Evolutionary conservation across 805 yeast genomes (phyloP), one percentile per base, ranked within the genome.

Genomic region (Nakazawaea ernobii): DNA sequence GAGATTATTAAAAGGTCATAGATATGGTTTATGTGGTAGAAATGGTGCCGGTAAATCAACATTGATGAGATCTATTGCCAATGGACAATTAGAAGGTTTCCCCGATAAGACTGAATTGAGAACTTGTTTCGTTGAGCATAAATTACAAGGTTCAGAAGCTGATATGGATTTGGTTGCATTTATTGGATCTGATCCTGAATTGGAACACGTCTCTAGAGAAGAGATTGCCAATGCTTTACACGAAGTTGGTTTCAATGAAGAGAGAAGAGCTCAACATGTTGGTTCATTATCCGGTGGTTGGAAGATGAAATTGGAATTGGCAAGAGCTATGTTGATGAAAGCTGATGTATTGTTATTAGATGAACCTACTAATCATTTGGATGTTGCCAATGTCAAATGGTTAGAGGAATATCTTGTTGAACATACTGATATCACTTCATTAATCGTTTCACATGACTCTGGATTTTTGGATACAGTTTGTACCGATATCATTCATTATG

Each of bases 41-140:
- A 92, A 92, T 65, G 99, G 99, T 77, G 97, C 97, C 51, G 99
- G 99, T 73, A 92, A 92, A 69, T 90, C 97, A 11, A 92, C 99
- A 13, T 75, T 92, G 59, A 90, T 92, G 98, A 81, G 98, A 67
- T 84, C 98, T 29, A 94, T 92, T 59, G 89, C 96, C 47, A 88
- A 89, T 61, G 98, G 98, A 49, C 96, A 92, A 70, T 75, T 92
- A 54, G 98, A 92, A 70, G 98, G 98, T 4, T 92, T 94, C 82
- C 99, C 99, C 39, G 85, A 87, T 57, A 83, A 89, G 59, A 79
- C 85, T 47, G 84, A 84, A 61, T 72, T 94, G 53, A 82, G 86
- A 66, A 92, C 98, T 29, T 90, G 98, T 71, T 94, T 92, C 58
- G 98, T 92, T 46, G 99, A 94, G 74, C 98, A 94, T 72, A 87